Base-by-base conservation (phyloP, 148 eudicot species). In the Linanthus parryae region DNA sequence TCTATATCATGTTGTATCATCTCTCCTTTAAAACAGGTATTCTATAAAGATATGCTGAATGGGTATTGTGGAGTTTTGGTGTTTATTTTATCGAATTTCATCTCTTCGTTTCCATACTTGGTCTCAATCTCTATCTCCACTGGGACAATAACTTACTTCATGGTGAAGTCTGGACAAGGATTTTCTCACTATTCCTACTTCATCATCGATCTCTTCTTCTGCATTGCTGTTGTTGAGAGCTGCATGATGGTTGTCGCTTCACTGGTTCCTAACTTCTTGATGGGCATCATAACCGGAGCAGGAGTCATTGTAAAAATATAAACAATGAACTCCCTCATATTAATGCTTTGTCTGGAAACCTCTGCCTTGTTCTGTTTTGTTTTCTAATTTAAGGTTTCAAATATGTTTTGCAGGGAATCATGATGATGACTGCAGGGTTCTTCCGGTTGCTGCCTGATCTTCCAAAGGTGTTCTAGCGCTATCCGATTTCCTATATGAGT, bases 391-490 rank as follows among this genome's bases (percentile, higher is more conserved):
- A n/a, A n/a, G n/a, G n/a, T n/a, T n/a, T n/a, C n/a, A n/a, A n/a
- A n/a, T 14, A 45, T 20, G 13, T 22, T 27, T 21, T 75, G 61
- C 81, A 90, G 95, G 97, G 97, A 40, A 81, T 85, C 52, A 75
- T 83, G 76, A 85, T 90, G 97, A 78, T 85, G 88, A 80, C 97
- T 5, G 75, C 97, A 5, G 97, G 97, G 8, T 90, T 90, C 73
- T 90, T 85, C 70, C 83, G 97, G 8, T 60, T 69, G 71, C 69
- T 90, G 29, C 72, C 82, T 33, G 91, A 85, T 58, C 88, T 89
- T 69, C 97, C 97, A 10, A 90, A 83, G 74, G 57, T 71, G 26
- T 57, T 85, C 42, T 90, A 95, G 95, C 91, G 92, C 39, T 90
- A 90, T 62, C 95, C 95, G 0, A 54, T 90, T 48, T 85, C 97